These are phyloP conservation scores for Sungouiozyma intestinalis DNA, from an alignment of 805 yeast species.

Conservation along the genomic window DNA sequence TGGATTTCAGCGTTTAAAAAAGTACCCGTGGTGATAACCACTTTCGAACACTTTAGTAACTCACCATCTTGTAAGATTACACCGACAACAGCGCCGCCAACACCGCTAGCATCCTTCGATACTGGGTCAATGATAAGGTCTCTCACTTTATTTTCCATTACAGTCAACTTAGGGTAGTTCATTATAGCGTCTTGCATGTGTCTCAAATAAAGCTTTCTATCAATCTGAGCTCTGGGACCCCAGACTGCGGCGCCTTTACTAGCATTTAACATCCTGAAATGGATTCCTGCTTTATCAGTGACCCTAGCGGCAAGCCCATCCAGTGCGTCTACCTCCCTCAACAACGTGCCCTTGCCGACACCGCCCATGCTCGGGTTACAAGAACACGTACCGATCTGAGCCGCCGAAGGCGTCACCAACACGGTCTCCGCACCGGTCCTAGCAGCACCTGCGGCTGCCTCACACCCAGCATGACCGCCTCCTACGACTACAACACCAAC, in stretches of 20 bases:
- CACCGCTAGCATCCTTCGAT: slow-evolving; percentile 14
- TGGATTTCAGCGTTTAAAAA: slow-evolving; percentile 92
- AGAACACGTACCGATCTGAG: slow-evolving; percentile 85
- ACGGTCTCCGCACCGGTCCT: slow-evolving; percentile 52
- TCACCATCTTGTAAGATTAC: slow-evolving; percentile 73
- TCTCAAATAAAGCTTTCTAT: slow-evolving; percentile 60
- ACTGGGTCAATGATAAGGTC: slow-evolving; percentile 55
- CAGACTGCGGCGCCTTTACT: slow-evolving; percentile 93
- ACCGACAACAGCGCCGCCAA: slow-evolving; percentile 42
- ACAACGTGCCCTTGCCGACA: slow-evolving; percentile 89
- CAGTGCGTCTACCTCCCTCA: slow-evolving; percentile 89
- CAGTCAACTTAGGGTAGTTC: slow-evolving; percentile 40
- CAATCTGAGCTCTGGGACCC: slow-evolving; percentile 97
- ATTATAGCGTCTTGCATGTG: slow-evolving; percentile 67
- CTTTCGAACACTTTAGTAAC: slow-evolving; percentile 48
- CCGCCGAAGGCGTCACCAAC: slow-evolving; percentile 63
- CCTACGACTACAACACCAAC: slow-evolving; percentile 71
- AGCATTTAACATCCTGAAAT: slow-evolving; percentile 74
- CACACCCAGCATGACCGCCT: slow-evolving; percentile 98
- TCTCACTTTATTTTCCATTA: slow-evolving; percentile 66
- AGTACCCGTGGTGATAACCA: slow-evolving; percentile 92
- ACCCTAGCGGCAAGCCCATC: slow-evolving; percentile 84
- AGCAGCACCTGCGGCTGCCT: slow-evolving; percentile 91
- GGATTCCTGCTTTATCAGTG: slow-evolving; percentile 91
- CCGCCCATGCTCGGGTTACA: slow-evolving; percentile 99